Base-by-base conservation (phyloP, 1,284 basidiomycete genomes). In the Cutaneotrichosporon sp. region DNA sequence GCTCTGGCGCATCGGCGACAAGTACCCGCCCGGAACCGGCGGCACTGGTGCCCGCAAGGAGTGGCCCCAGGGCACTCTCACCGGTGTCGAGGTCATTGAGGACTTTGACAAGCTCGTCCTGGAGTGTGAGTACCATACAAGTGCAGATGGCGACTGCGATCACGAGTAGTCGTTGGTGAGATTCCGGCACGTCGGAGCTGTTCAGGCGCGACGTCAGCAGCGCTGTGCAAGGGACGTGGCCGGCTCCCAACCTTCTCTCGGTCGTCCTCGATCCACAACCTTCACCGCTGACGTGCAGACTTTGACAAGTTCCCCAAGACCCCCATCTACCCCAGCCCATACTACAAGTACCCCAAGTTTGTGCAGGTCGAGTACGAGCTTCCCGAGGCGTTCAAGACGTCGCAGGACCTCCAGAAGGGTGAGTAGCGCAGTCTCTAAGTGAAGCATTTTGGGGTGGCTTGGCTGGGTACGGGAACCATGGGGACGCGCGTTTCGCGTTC, bases 1-100 rank as follows among this genome's bases (percentile, higher is more conserved):
- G 46, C 74, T 78, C 38, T 78, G 73, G 34, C 65, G 63, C 42
- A 66, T 77, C 62, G 63, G 67, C 59, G 81, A 79, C 66, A 72
- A 73, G 68, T 81, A 76, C 67, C 81, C 77, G 16, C 77, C 74
- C 53, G 76, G 78, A 18, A 77, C 78, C n/a, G 80, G 80, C 47
- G 79, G 77, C 21, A 81, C 79, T 22, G 77, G 77, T 30, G 73
- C 77, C 13, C 71, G 78, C 55, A 68, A 70, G 14, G 66, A 73
- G n/a, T 78, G 75, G 70, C 66, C 66, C 18, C 72, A 78, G 40
- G 78, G 77, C 22, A 69, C 68, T 16, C 69, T 82, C 34, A 74
- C 74, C 67, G 69, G 70, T 7, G 72, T 82, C 40, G 72, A 75
- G 61, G 73, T 76, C 36, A 72, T 82, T 64, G 71, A 76, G n/a